Conservation (phyloP, 192 early-diverging fungal genomes). For the Coemansia sp. region DNA sequence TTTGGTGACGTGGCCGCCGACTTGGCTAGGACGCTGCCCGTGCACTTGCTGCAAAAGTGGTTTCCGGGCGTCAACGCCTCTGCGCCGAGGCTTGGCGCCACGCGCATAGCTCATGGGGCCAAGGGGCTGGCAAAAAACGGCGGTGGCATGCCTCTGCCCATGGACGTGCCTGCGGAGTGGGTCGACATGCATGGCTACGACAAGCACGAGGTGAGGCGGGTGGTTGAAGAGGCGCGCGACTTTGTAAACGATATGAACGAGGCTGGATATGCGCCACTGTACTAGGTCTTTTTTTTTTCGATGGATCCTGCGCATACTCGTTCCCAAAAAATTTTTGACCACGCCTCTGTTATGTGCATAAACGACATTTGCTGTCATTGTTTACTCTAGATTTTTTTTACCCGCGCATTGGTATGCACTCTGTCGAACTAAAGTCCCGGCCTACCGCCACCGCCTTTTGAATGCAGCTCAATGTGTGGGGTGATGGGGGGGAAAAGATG, state of each 20-base stretch:
- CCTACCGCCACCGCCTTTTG: background rate
- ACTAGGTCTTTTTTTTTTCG: slow-evolving; percentile 11
- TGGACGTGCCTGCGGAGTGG: slow-evolving; percentile 28
- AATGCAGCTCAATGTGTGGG: slow-evolving; percentile 1
- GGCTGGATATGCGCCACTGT: slow-evolving; percentile 42
- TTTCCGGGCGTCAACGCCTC: slow-evolving; percentile 38
- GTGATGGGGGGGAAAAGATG: background rate
- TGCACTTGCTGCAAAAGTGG: slow-evolving; percentile 30
- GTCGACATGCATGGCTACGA: slow-evolving; percentile 38
- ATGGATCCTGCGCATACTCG: slow-evolving; percentile 1
- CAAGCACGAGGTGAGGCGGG: slow-evolving; percentile 18
- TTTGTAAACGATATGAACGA: slow-evolving; percentile 45
- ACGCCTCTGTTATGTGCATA: slow-evolving; percentile 14
- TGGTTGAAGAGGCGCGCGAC: slow-evolving; percentile 28
- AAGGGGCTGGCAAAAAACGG: background rate
- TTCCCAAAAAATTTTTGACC: background rate
- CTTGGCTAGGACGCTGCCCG: slow-evolving; percentile 20
- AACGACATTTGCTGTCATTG: slow-evolving; percentile 6
- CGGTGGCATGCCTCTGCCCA: slow-evolving; percentile 37
- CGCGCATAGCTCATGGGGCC: background rate
- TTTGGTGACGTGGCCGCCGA: background rate
- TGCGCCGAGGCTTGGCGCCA: background rate
- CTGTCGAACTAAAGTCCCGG: background rate
- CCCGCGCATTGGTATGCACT: background rate
- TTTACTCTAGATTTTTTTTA: background rate